Percentiles rank a stretch among this genome's conserved stretches.
These are phyloP conservation scores for Alloteropsis semialata DNA, from an alignment of 176 grass and related monocot species.

Conservation along the genomic window DNA sequence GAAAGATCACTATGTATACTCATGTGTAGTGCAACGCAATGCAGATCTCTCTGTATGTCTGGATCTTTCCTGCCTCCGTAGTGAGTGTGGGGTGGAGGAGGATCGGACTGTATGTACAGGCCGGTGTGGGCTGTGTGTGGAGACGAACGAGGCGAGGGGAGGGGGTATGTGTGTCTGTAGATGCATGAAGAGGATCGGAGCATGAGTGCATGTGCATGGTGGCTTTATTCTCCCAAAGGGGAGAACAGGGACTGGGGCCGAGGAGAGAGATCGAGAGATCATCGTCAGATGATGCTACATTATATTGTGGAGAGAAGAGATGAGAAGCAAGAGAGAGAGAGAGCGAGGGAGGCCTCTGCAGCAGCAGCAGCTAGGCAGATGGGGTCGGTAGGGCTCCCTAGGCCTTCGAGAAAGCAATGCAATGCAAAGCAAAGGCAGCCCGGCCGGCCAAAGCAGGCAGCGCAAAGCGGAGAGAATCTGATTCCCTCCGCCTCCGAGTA, in stretches of 20 bases:
- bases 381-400: constrained; percentile 24
- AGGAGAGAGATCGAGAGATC: not conserved
- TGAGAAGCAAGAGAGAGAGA: not conserved
- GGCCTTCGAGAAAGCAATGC: constrained; percentile 67
- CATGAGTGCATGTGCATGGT: constrained; percentile 53
- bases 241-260: constrained; percentile 31
- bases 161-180: not conserved
- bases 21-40: not conserved
- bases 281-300: too few relatives aligned
- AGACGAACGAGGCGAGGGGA: not conserved
- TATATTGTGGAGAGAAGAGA: too few relatives aligned
- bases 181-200: not conserved
- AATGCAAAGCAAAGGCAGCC: constrained; percentile 39
- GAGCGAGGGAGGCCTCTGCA: too few relatives aligned
- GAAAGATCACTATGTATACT: not conserved
- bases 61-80: not conserved
- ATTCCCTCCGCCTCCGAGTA: constrained; percentile 50
- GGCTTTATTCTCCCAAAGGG: constrained; percentile 63
- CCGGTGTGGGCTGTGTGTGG: too few relatives aligned
- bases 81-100: not conserved
- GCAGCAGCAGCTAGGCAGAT: not conserved
- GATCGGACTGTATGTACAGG: too few relatives aligned
- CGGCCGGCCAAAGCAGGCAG: constrained; percentile 12
- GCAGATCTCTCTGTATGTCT: not conserved
- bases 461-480: constrained; percentile 44